Percentiles rank a stretch among this genome's conserved stretches.
phyloP scores from a whole-genome alignment of 495 filamentous ascomycete species.

The Talaromyces trachyspermus region DNA sequence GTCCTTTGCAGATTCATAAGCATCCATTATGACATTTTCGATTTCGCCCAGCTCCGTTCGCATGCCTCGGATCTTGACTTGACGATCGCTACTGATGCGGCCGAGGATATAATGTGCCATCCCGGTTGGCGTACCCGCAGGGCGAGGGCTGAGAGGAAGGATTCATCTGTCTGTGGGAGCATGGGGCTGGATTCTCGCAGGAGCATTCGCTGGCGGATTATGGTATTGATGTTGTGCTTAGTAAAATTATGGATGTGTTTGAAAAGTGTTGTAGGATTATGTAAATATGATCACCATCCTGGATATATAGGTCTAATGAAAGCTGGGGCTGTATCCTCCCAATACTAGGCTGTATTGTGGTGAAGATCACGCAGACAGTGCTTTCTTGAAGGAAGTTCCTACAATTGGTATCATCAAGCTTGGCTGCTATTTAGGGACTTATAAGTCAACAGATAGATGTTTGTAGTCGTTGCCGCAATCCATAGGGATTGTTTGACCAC shows the following conservation, averaged over 20 bases:
- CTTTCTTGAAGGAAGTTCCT: background rate
- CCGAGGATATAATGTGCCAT: constrained; percentile 31
- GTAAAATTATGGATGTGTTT: constrained; percentile 53
- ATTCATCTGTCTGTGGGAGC: constrained; percentile 62
- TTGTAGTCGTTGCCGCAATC: constrained; percentile 25
- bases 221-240: constrained; percentile 64
- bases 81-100: constrained; percentile 35
- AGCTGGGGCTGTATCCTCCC: background rate
- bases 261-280: constrained; percentile 32
- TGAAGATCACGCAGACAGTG: constrained; percentile 16
- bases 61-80: constrained; percentile 46
- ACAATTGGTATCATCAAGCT: constrained; percentile 9
- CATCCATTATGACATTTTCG: constrained; percentile 15
- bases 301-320: constrained; percentile 21
- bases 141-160: constrained; percentile 54
- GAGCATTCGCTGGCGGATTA: constrained; percentile 75
- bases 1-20: background rate
- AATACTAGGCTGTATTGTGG: constrained; percentile 18
- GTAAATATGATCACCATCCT: constrained; percentile 14
- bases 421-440: constrained; percentile 22
- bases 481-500: constrained; percentile 22
- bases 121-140: constrained; percentile 54
- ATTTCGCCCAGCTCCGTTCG: constrained; percentile 47
- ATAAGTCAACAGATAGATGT: constrained; percentile 30
- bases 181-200: constrained; percentile 24